A percentile compares a stretch with the other conserved stretches of the same genome.
phyloP scores from a whole-genome alignment of 305 asterid genomes.

The Ajuga reptans region DNA sequence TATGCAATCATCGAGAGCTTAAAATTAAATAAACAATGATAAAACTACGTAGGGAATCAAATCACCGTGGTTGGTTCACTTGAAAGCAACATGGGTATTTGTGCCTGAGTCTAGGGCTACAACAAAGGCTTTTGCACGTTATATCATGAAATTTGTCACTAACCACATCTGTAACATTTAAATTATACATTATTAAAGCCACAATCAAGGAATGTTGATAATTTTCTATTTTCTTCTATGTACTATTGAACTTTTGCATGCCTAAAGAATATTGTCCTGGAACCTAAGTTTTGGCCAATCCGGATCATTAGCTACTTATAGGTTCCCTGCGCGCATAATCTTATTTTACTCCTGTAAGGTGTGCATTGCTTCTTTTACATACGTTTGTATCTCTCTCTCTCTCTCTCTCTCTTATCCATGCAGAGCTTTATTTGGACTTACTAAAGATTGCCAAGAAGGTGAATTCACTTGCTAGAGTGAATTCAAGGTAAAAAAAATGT shows the following conservation, averaged over 20 bases:
- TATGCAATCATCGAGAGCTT: not conserved
- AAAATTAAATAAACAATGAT: not conserved
- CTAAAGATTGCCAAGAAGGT: slow-evolving; percentile 52
- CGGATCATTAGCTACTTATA: not conserved
- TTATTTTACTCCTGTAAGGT: slow-evolving; percentile 18
- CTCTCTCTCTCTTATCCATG: slow-evolving; percentile 32
- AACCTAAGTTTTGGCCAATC: not conserved
- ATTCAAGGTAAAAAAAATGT: slow-evolving; percentile 40
- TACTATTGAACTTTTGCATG: not conserved
- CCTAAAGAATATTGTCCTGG: not conserved
- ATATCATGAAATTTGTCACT: not conserved
- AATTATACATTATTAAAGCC: not conserved
- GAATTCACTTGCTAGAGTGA: slow-evolving; percentile 51
- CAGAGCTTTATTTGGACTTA: slow-evolving; percentile 54
- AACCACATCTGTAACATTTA: not conserved
- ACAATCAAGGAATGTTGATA: not conserved
- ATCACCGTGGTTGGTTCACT: not conserved
- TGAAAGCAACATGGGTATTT: not conserved
- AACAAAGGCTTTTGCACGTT: not conserved
- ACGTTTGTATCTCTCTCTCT: slow-evolving; percentile 26
- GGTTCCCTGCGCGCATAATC: not conserved
- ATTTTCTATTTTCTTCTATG: not conserved
- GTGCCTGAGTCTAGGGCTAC: slow-evolving; percentile 6
- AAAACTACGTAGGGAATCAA: not conserved
- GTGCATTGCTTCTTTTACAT: slow-evolving; percentile 23